phyloP scores from a whole-genome alignment of 1,139 yeast genomes.

The Candida pseudoviswanathii region DNA sequence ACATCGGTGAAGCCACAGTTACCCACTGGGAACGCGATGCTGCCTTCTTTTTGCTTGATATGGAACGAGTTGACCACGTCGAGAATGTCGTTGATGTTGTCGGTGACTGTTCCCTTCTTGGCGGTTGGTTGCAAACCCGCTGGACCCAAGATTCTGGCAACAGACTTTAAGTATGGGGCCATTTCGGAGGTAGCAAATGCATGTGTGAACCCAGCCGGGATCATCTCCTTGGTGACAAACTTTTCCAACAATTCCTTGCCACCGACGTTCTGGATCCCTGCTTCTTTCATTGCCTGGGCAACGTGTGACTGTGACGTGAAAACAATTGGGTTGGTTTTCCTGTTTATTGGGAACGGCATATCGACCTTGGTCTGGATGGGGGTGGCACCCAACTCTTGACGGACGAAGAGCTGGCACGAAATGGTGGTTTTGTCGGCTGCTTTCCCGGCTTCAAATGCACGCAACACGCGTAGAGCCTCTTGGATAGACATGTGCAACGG shows the following conservation, averaged over 20 bases:
- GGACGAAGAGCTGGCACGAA: slow-evolving; percentile 63
- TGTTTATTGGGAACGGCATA: slow-evolving; percentile 75
- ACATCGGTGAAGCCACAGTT: slow-evolving; percentile 77
- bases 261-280: slow-evolving; percentile 67
- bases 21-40: slow-evolving; percentile 72
- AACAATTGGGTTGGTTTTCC: slow-evolving; percentile 59
- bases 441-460: slow-evolving; percentile 92
- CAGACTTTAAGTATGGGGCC: slow-evolving; percentile 55
- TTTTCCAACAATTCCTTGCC: slow-evolving; percentile 70
- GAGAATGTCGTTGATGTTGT: slow-evolving; percentile 46
- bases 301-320: slow-evolving; percentile 62
- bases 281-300: slow-evolving; percentile 52
- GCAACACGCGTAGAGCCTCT: slow-evolving; percentile 70
- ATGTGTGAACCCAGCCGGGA: slow-evolving; percentile 65
- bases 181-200: slow-evolving; percentile 88
- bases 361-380: slow-evolving; percentile 73
- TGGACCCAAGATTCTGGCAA: slow-evolving; percentile 85
- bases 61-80: slow-evolving; percentile 49
- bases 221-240: slow-evolving; percentile 56
- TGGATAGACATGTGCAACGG: slow-evolving; percentile 76
- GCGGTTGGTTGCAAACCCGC: slow-evolving; percentile 85
- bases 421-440: slow-evolving; percentile 69
- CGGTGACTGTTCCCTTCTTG: slow-evolving; percentile 84
- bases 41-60: slow-evolving; percentile 67
- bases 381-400: slow-evolving; percentile 78